Evolutionary conservation across 2,329 filamentous ascomycete genomes (phyloP).

Genomic region (Stagonosporopsis cucurbitacearum): DNA sequence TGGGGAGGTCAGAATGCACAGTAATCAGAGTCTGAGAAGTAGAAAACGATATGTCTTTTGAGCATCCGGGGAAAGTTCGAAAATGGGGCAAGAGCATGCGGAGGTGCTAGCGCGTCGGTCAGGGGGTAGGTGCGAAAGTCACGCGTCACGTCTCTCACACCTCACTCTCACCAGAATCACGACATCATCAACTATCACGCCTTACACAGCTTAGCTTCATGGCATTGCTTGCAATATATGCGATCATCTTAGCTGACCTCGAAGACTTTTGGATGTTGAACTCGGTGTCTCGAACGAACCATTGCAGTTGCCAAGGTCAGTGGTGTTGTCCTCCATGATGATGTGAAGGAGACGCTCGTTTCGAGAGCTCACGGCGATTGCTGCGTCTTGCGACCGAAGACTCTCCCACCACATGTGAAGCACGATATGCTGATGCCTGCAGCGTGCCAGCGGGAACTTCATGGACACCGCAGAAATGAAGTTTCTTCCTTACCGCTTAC

Average conservation of each 20-base stretch:
- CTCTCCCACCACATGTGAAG: background rate
- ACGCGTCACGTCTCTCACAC: constrained; percentile 4
- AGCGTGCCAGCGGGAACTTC: background rate
- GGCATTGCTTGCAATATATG: background rate
- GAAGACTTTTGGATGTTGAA: background rate
- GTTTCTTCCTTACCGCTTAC: too few relatives aligned
- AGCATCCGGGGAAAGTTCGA: background rate
- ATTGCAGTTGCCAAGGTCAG: too few relatives aligned
- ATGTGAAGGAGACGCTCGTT: too few relatives aligned
- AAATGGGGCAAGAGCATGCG: background rate
- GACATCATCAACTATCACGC: background rate
- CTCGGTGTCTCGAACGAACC: too few relatives aligned
- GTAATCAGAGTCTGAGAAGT: background rate
- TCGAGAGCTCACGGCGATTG: background rate
- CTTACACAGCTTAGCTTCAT: background rate
- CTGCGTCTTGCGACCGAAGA: background rate
- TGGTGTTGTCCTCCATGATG: too few relatives aligned
- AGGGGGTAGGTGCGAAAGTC: background rate
- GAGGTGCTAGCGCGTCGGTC: background rate
- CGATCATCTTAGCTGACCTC: background rate
- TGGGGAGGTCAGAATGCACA: background rate
- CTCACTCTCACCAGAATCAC: constrained; percentile 3
- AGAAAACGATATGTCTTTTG: background rate
- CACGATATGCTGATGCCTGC: background rate
- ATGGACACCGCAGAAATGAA: background rate